Base-by-base conservation (phyloP, 192 early-diverging fungal genomes). In the Lobosporangium transversale region DNA sequence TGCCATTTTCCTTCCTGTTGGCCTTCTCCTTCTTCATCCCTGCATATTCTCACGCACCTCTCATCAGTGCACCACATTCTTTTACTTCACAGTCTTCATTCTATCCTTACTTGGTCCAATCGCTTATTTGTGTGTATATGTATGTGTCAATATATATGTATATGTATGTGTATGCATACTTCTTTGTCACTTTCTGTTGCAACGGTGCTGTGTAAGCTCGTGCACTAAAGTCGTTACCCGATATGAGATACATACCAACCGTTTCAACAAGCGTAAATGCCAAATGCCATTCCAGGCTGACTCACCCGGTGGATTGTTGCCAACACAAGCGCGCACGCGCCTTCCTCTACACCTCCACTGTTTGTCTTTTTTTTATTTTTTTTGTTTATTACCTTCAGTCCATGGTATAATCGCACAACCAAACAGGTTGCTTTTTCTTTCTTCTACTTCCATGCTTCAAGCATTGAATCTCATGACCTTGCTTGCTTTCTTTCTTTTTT, bases 181-280 rank as follows among this genome's bases (percentile, higher is more conserved):
- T 58, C 11, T 58, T 11, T 3, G 20, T 36, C 33, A 27, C 30
- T 20, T 48, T 32, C 21, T 18, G 7, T 27, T 30, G 18, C 56
- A 48, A 60, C 58, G 58, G 58, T 35, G 58, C 43, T 60, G 62
- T 64, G 62, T 64, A 54, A 21, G 51, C 52, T 64, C 52, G 27
- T 54, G 52, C 31, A 21, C 31, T 15, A 15, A 14, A 33, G 12
- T 47, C 21, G 62, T 40, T 23, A 14, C 24, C 20, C 36, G 14
- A 21, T n/a, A 30, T 53, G 14, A 29, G 40, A 58, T 42, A 40
- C 27, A 58, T 40, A 29, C 50, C 35, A 36, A 6, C 37, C 3
- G 33, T 42, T 17, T 27, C 32, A 21, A 2, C 12, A 37, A 43
- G 56, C 45, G 56, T 58, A 58, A 58, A 58, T 58, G 17, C 35